Conservation (phyloP, 2,329 filamentous ascomycete genomes). For the Colletotrichum higginsianum region DNA sequence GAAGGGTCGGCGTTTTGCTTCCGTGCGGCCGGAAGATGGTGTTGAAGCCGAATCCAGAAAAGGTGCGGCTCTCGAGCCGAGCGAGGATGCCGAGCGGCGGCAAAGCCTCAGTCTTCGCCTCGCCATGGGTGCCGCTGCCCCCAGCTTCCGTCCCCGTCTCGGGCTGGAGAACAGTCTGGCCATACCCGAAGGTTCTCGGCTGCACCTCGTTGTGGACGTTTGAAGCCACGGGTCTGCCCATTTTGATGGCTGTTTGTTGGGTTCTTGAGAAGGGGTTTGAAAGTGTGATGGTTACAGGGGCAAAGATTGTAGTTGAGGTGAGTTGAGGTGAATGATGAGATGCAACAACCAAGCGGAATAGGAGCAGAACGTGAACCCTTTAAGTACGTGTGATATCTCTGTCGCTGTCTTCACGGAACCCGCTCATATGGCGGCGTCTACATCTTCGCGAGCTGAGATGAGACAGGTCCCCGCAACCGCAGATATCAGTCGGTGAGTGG, state of each 20-base stretch:
- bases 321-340: background rate
- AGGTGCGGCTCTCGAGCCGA: slow-evolving; percentile 47
- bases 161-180: slow-evolving; percentile 13
- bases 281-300: too few relatives aligned
- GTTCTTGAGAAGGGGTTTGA: background rate
- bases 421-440: background rate
- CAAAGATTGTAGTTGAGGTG: too few relatives aligned
- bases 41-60: slow-evolving; percentile 55
- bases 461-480: background rate
- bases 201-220: background rate
- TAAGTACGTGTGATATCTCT: background rate
- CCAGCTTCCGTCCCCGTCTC: too few relatives aligned
- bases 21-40: slow-evolving; percentile 55
- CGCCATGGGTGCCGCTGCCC: background rate
- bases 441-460: background rate
- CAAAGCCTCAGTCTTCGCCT: background rate
- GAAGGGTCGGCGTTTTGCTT: slow-evolving; percentile 43
- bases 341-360: background rate
- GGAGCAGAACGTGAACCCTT: background rate
- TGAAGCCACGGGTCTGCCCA: background rate
- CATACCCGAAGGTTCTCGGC: background rate
- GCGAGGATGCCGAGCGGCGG: slow-evolving; percentile 45
- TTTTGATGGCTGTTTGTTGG: background rate
- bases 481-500: too few relatives aligned
- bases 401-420: too few relatives aligned